Evolutionary conservation across 768 basidiomycete genomes (phyloP).

Genomic region (Phlegmacium glaucopus): DNA sequence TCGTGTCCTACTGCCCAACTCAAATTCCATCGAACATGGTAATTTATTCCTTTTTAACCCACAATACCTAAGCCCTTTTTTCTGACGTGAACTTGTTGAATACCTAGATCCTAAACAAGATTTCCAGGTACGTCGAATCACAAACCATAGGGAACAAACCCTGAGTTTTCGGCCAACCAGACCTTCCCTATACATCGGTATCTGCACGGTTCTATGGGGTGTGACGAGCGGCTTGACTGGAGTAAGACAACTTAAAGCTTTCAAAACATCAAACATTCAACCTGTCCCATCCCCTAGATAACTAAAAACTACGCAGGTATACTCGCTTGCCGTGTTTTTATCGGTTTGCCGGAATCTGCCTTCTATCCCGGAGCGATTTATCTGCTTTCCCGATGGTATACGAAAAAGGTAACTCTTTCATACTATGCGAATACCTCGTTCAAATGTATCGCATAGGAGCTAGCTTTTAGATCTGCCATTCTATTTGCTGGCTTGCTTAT

Average conservation of each 20-base stretch:
- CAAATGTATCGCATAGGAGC: constrained; percentile 39
- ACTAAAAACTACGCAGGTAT: constrained; percentile 54
- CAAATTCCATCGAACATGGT: constrained; percentile 71
- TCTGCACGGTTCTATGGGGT: constrained; percentile 61
- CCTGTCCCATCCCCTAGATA: constrained; percentile 29
- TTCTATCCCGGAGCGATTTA: constrained; percentile 59
- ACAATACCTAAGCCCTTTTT: background rate
- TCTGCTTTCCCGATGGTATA: constrained; percentile 53
- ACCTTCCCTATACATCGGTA: constrained; percentile 60
- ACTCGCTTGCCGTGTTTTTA: constrained; percentile 53
- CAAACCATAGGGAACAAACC: background rate
- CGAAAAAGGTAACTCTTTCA: constrained; percentile 40
- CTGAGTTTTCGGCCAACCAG: constrained; percentile 24
- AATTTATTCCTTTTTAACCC: background rate
- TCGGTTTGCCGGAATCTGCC: constrained; percentile 63
- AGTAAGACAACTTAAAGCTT: constrained; percentile 27
- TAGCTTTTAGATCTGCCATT: constrained; percentile 61
- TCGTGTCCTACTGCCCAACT: constrained; percentile 56
- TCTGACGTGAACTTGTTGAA: background rate
- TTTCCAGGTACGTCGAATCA: constrained; percentile 38
- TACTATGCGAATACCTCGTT: background rate
- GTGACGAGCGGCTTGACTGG: constrained; percentile 61
- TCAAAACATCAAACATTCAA: background rate
- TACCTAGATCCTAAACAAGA: constrained; percentile 49
- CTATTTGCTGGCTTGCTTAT: constrained; percentile 58